These are phyloP conservation scores for Tylopilus felleus DNA, from an alignment of 768 basidiomycete genomes.

Conservation along the genomic window DNA sequence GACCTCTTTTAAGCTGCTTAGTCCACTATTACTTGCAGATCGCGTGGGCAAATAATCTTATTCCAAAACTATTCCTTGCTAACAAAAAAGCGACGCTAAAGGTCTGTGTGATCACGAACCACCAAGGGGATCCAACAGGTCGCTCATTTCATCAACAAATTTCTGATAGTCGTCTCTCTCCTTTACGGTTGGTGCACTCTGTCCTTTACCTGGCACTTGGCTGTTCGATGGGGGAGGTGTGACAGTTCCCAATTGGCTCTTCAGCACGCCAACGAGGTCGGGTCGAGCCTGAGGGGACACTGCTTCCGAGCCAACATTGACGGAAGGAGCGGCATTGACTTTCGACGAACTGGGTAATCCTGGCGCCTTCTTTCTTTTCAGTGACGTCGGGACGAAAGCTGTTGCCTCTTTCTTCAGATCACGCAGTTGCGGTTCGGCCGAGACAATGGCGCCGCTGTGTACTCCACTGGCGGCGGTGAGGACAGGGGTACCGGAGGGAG, in stretches of 20 bases:
- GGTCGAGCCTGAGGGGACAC: conserved; percentile 45
- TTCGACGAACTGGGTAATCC: conserved; percentile 36
- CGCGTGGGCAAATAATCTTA: background rate
- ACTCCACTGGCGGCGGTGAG: conserved; percentile 44
- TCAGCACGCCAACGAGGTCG: conserved; percentile 62
- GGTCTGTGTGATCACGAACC: conserved; percentile 8
- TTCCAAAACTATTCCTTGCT: background rate
- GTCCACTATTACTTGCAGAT: background rate
- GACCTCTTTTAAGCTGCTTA: background rate
- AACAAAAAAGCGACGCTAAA: background rate
- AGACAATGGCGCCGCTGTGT: conserved; percentile 62
- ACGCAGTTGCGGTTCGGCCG: conserved; percentile 82
- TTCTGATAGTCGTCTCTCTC: conserved; percentile 70
- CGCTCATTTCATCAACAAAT: conserved; percentile 73
- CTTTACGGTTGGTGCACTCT: conserved; percentile 32
- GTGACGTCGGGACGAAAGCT: conserved; percentile 78
- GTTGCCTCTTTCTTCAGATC: conserved; percentile 96
- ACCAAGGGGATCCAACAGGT: conserved; percentile 44
- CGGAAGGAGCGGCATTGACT: conserved; percentile 64
- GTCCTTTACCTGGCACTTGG: conserved; percentile 15
- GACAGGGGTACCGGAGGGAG: conserved; percentile 21
- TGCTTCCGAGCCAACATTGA: conserved; percentile 33
- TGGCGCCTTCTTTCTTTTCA: conserved; percentile 68
- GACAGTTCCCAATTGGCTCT: conserved; percentile 52
- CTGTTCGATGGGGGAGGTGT: conserved; percentile 21